Evolutionary conservation across 2,329 filamentous ascomycete genomes (phyloP).

Genomic region (Cercospora janseana): DNA sequence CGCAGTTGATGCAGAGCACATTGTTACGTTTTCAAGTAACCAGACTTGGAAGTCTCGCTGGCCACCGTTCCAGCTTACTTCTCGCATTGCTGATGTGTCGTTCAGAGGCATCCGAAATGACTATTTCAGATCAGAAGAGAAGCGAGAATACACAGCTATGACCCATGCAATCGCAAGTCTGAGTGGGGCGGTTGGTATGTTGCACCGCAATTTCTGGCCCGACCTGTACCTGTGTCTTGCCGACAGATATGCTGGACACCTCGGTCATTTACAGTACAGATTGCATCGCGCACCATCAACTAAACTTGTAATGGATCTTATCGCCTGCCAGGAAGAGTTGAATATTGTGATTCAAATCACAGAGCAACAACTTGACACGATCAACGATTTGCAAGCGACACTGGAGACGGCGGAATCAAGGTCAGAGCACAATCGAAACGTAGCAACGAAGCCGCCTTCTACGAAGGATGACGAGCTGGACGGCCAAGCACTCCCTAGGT

Average conservation of each 20-base stretch:
- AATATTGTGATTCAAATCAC: conserved; percentile 48
- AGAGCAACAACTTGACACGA: conserved; percentile 43
- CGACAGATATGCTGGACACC: conserved; percentile 45
- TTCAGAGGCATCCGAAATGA: conserved; percentile 45
- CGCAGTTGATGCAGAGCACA: conserved; percentile 42
- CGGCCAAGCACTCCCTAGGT: conserved; percentile 8
- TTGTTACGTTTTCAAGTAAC: conserved; percentile 46
- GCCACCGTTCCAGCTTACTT: conserved; percentile 44
- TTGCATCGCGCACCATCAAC: conserved; percentile 44
- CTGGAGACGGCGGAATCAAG: conserved; percentile 5
- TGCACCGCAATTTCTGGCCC: conserved; percentile 46
- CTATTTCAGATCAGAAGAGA: conserved; percentile 36
- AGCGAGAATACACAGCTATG: conserved; percentile 40
- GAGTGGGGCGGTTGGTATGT: conserved; percentile 44
- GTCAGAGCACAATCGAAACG: neutral
- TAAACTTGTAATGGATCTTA: conserved; percentile 46
- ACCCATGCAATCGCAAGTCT: conserved; percentile 42
- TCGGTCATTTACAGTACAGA: conserved; percentile 45
- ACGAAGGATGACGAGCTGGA: conserved; percentile 12
- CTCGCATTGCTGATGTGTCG: conserved; percentile 43
- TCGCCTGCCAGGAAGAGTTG: conserved; percentile 46
- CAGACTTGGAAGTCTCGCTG: conserved; percentile 47
- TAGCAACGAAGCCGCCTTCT: neutral
- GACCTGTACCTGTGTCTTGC: conserved; percentile 44
- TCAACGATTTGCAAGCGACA: conserved; percentile 33